These are phyloP conservation scores for Pseudocercospora fijiensis DNA, from an alignment of 2,329 filamentous ascomycete species.

Conservation along the genomic window DNA sequence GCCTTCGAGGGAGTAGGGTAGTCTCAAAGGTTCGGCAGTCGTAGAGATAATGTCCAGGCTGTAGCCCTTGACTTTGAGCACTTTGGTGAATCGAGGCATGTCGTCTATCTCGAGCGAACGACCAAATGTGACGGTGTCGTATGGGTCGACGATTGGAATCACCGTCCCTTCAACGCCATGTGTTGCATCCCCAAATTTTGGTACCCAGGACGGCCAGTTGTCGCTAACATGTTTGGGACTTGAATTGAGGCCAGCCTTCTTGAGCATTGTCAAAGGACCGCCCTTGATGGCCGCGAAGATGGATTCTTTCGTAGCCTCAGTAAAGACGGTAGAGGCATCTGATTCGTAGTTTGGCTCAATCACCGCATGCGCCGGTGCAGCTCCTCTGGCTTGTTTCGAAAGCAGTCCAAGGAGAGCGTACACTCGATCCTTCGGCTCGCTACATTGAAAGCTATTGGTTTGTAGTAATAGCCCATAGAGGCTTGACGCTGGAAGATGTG, in stretches of 20 bases:
- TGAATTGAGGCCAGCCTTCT: background rate
- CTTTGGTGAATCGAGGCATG: background rate
- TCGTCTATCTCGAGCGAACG: background rate
- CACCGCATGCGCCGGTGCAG: background rate
- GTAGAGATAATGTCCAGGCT: background rate
- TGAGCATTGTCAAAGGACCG: background rate
- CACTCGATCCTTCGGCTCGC: background rate
- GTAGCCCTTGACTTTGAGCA: background rate
- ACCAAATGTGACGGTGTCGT: background rate
- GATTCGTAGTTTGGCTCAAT: background rate
- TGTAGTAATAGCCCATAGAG: background rate
- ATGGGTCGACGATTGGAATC: background rate
- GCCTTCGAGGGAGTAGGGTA: background rate
- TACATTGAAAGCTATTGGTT: background rate
- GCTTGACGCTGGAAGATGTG: background rate
- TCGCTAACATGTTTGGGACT: background rate
- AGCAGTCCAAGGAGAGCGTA: background rate
- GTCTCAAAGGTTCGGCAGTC: background rate
- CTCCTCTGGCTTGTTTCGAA: background rate
- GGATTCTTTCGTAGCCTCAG: background rate
- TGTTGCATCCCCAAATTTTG: background rate
- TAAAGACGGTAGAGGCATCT: background rate
- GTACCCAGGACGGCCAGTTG: constrained; percentile 1
- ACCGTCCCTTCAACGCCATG: background rate
- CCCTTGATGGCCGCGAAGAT: background rate